A percentile compares a stretch with the other conserved stretches of the same genome.
phyloP scores from a whole-genome alignment of 139 green algal genomes.

The Closterium sp. region DNA sequence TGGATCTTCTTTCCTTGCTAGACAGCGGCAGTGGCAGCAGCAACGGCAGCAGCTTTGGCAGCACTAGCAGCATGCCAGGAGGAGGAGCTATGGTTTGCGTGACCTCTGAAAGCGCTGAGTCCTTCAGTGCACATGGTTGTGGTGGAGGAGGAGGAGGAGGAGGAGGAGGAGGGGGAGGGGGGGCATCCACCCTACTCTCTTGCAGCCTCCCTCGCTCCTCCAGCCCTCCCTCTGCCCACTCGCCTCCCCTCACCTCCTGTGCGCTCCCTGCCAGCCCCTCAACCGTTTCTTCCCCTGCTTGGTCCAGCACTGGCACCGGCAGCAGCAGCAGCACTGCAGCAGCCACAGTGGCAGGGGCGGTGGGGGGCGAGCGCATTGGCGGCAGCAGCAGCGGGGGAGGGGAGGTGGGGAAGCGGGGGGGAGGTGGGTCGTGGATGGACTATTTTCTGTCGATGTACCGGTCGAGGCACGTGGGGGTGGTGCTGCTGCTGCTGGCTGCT shows the following conservation, averaged over 20 bases:
- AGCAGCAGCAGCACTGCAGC: neutral
- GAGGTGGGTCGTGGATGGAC: neutral
- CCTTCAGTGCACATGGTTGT: neutral
- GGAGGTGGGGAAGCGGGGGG: neutral
- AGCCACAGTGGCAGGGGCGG: neutral
- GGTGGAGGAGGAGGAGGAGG: conserved; percentile 8
- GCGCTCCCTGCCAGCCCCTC: neutral
- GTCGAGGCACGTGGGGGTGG: neutral
- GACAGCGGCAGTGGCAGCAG: conserved; percentile 16
- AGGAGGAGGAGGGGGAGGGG: conserved; percentile 9
- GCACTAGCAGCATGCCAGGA: neutral
- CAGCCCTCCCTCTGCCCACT: neutral
- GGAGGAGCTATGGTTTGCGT: too few relatives aligned
- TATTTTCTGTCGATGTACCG: neutral
- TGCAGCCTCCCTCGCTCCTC: neutral
- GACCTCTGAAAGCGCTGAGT: neutral
- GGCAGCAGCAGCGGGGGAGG: neutral
- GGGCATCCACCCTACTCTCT: neutral
- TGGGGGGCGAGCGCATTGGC: neutral
- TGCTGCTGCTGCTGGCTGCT: neutral
- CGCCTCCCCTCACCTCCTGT: neutral
- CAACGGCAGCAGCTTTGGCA: conserved; percentile 8
- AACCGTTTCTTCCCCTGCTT: neutral
- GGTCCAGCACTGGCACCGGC: neutral
- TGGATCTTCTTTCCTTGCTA: too few relatives aligned